Conservation (phyloP, 495 filamentous ascomycete genomes). For the Penicillium argentinense region DNA sequence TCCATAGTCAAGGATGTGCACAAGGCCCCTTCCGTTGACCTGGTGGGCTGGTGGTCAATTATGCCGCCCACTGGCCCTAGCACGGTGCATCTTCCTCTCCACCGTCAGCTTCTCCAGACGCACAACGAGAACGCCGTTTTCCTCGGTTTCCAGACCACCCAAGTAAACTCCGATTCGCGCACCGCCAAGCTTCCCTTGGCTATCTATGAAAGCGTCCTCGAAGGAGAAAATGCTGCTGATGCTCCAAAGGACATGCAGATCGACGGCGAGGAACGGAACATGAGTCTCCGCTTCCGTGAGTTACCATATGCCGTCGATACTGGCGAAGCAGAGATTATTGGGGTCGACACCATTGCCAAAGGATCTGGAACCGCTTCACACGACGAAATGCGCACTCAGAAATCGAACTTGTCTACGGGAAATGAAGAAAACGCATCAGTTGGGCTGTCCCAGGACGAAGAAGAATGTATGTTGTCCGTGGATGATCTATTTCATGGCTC, state of each 20-base stretch:
- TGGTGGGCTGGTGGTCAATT: conserved; percentile 95
- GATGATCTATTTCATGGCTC: neutral
- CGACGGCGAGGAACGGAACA: conserved; percentile 58
- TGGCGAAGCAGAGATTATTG: conserved; percentile 96
- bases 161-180: conserved; percentile 44
- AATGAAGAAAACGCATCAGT: conserved; percentile 36
- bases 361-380: conserved; percentile 73
- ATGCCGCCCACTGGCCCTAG: conserved; percentile 71
- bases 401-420: conserved; percentile 32
- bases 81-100: conserved; percentile 64
- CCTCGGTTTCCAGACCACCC: conserved; percentile 76
- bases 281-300: conserved; percentile 74
- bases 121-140: conserved; percentile 87
- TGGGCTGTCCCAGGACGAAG: conserved; percentile 71
- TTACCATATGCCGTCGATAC: conserved; percentile 87
- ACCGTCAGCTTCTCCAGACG: conserved; percentile 67
- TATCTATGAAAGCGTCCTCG: conserved; percentile 84
- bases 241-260: conserved; percentile 71
- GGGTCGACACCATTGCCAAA: conserved; percentile 84
- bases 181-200: conserved; percentile 85
- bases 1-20: conserved; percentile 81
- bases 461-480: conserved; percentile 68
- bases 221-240: conserved; percentile 55
- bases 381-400: conserved; percentile 3
- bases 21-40: conserved; percentile 75